A percentile compares a stretch with the other conserved stretches of the same genome.
These are phyloP conservation scores for Phytomonas sp. DNA, from an alignment of 208 protist species.

Conservation along the genomic window DNA sequence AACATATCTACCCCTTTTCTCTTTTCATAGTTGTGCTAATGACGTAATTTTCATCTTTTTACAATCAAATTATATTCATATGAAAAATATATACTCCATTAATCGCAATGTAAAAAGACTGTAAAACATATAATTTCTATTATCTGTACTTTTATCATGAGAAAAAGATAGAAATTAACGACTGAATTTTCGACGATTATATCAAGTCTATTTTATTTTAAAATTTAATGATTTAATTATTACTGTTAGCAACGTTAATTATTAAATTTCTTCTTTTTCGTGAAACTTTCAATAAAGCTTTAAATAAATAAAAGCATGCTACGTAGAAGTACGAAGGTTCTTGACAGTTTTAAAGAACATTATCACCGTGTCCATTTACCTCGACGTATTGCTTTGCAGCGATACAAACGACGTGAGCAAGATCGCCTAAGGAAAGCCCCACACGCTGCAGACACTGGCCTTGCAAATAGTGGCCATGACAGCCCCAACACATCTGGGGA, in stretches of 20 bases:
- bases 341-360: conserved; percentile 84
- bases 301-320: conserved; percentile 31
- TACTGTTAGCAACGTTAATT: neutral
- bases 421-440: conserved; percentile 17
- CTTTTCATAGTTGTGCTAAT: neutral
- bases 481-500: conserved; percentile 17
- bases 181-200: neutral
- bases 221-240: neutral
- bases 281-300: neutral
- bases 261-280: neutral
- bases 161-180: neutral
- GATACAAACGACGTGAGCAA: conserved; percentile 50
- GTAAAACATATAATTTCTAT: neutral
- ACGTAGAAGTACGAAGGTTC: conserved; percentile 28
- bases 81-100: neutral
- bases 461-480: neutral
- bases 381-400: conserved; percentile 64
- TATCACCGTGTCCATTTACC: conserved; percentile 86
- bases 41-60: neutral
- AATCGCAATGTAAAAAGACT: neutral
- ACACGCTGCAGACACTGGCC: neutral
- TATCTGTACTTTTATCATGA: neutral
- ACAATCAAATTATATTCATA: neutral
- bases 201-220: neutral
- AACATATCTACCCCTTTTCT: neutral